A percentile compares a stretch with the other conserved stretches of the same genome.
Conservation (phyloP, 352 stramenopile species). For the Pilasporangium apinafurcum region DNA sequence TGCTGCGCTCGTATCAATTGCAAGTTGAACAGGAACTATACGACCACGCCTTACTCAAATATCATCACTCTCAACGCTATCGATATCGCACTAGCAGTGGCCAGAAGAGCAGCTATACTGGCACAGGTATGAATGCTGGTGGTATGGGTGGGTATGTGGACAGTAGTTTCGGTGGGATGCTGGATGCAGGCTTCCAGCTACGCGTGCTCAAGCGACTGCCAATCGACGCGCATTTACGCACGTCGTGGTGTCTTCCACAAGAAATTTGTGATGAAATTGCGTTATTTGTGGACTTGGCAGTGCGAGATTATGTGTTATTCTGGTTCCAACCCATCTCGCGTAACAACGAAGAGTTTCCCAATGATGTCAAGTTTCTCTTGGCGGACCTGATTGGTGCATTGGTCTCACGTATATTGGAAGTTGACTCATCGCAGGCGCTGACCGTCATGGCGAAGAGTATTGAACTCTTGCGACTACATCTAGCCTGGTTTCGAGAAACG, state of each 20-base stretch:
- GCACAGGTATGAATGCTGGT: background rate
- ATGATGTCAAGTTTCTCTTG: conserved; percentile 58
- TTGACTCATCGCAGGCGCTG: conserved; percentile 63
- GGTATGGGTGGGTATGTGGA: too few species aligned
- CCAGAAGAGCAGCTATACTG: conserved; percentile 2
- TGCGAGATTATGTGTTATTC: conserved; percentile 55
- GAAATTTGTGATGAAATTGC: conserved; percentile 64
- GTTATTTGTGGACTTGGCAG: conserved; percentile 30
- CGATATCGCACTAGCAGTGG: conserved; percentile 16
- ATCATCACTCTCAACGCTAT: conserved; percentile 50
- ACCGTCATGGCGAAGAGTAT: conserved; percentile 51
- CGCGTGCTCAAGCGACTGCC: conserved; percentile 51
- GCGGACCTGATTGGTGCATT: conserved; percentile 55
- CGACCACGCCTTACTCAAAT: conserved; percentile 38
- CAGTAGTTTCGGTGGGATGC: background rate
- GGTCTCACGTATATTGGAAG: conserved; percentile 48
- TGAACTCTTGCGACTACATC: conserved; percentile 61
- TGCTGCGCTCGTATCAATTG: conserved; percentile 58
- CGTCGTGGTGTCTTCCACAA: conserved; percentile 39
- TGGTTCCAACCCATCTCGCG: conserved; percentile 65
- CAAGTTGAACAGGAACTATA: conserved; percentile 53
- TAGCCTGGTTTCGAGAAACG: conserved; percentile 75
- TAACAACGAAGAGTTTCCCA: conserved; percentile 53
- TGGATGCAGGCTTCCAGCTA: conserved; percentile 45
- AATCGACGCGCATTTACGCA: conserved; percentile 53